Evolutionary conservation across 257 asterid species (phyloP), one percentile per base, ranked within the genome.

Genomic region (Primulina huaijiensis): DNA sequence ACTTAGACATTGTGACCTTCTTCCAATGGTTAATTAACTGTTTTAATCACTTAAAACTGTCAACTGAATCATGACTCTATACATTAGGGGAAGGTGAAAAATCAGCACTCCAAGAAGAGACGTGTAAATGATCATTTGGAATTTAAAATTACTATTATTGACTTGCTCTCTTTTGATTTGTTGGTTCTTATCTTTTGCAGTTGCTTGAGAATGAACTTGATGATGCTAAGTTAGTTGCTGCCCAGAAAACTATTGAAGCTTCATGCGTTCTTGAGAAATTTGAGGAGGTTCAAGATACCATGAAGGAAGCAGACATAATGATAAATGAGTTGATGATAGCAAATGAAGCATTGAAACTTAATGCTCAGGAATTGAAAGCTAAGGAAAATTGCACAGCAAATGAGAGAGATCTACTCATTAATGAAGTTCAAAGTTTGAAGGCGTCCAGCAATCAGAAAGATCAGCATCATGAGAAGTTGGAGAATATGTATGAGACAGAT

Each of bases 271-370:
- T 94, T 71, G 87, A 86, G 68, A 94, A 94, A 82, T 91, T 91
- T 74, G 96, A 82, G 81, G 99, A 91, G 84, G 87, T 86, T 68
- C 99, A 89, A 80, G 92, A 88, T 64, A 94, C 95, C 31, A 72
- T 94, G 84, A 86, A 80, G 72, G 98, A 91, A 75, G 97, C 99
- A 57, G 96, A 89, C 84, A 83, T 88, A 72, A 91, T 88, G 87
- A 83, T 91, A 79, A 94, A 91, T 77, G 93, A 89, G 77, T 83
- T 91, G 80, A 75, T 94, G 90, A 89, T 89, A 80, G 95, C 96
- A 65, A 91, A 91, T 74, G 92, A 91, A 80, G 75, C 89, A 68
- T 75, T 89, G 83, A 94, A 88, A 82, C 89, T 85, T 67, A 82
- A 79, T 70, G 83, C 81, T 66, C 84, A 68, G 60, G 92, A 81